Base-by-base conservation (phyloP, 192 early-diverging fungal genomes). In the Gryganskiella cystojenkinii region DNA sequence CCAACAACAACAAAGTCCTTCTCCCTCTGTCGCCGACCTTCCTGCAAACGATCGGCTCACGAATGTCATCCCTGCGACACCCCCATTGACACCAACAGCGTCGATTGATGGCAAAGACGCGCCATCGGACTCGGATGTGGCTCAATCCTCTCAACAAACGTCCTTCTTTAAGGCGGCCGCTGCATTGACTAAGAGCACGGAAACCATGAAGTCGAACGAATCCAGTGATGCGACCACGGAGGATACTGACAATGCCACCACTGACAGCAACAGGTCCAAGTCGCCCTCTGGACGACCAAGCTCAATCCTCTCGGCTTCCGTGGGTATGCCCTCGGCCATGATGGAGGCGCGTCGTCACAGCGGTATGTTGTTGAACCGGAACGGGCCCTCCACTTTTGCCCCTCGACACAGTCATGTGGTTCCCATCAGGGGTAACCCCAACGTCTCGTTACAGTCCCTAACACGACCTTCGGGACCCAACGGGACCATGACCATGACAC, bases 331-430 rank as follows among this genome's bases (percentile, higher is more conserved):
- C 5, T 78, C 74, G 10, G 66, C 65, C 14, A 69, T 78, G 60
- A 78, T 78, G 74, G 66, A 78, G 19, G 74, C 74, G 24, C 65
- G 74, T 33, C 65, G 66, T 13, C 74, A 69, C 25, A 78, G 66
- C 27, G 37, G 53, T 0, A 40, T 40, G 37, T 28, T 78, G 13
- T 31, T 78, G 20, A 47, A 45, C 10, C 72, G 72, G 1, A 43
- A 35, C 11, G 34, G 20, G n/a, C 22, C 51, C 14, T 22, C 54
- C 27, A 59, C 45, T 1, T 78, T 78, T 57, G 61, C 61, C 1
- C 74, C 74, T 20, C 74, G 74, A 22, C 61, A 78, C 27, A 78
- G 74, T 33, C 44, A 67, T n/a, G 66, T 31, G 2, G 43, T 69
- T 2, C 74, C 74, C 5, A 78, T 78, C 20, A 59, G 74, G 7